Evolutionary conservation across 2,329 filamentous ascomycete species (phyloP), one percentile per base, ranked within the genome.

Genomic region (Fusarium devonianum): DNA sequence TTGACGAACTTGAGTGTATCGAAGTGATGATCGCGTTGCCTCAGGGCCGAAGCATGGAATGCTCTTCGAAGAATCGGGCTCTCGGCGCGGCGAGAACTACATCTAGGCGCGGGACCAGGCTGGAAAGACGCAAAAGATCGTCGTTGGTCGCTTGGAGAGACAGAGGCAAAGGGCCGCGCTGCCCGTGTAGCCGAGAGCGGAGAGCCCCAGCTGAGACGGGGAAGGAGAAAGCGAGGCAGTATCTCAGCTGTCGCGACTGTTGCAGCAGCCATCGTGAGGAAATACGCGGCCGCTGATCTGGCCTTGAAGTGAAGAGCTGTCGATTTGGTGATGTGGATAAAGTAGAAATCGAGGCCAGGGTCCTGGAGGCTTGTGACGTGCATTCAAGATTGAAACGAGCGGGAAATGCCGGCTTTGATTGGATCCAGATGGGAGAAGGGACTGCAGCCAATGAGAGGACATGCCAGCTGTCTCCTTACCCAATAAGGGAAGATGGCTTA

Each of bases 1-100:
- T 96, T 90, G 28, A 99, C 92, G 69, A 99, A 96, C 75, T 96
- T 97, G 55, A 99, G 83, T 1, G 94, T 99, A 73, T 99, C 94
- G 70, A 99, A 99, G 73, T 99, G 92, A 73, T 99, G 94, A 66
- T 97, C 92, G 58, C 89, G 84, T 41, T 72, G 69, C 39, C 76
- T 81, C 26, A 74, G 66, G 1, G 62, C 44, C 1, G 90, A 88
- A 25, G 85, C 82, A 70, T 92, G 88, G 70, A 97, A 93, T 0
- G 77, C 73, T 51, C 79, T 73, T 33, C 69, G 68, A 3, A 66
- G 38, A 17, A 67, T 61, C 2, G 58, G 62, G 22, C 60, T 69
- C 3, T 30, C 38, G 11, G 19, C 37, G 22, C 35, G 54, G n/a
- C 35, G 37, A 18, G 49, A 26, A n/a, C 37, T 23, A 23, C 48